Percentiles rank a stretch among this genome's conserved stretches.
Evolutionary conservation across 2,329 filamentous ascomycete species (phyloP).

Genomic region (Paecilomyces formosus): DNA sequence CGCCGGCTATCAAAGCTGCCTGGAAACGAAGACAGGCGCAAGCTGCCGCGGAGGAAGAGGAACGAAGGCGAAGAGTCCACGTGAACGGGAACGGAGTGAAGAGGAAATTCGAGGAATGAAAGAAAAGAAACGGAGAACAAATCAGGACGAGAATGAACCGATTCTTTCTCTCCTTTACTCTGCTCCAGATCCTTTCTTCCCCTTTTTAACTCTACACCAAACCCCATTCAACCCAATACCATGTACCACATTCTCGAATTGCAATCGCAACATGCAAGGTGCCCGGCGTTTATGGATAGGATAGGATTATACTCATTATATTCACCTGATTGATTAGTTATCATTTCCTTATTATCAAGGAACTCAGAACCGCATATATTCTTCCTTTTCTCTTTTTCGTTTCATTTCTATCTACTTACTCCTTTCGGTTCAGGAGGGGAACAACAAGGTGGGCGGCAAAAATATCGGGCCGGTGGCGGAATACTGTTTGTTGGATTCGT

Average conservation of each 20-base stretch:
- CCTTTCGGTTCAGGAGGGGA: neutral
- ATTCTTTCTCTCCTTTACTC: no score
- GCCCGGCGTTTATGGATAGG: neutral
- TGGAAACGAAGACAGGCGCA: conserved; percentile 63
- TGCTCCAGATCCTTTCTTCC: no score
- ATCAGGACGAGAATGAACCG: neutral
- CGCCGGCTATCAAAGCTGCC: conserved; percentile 63
- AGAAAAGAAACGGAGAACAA: no score
- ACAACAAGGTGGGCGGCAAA: neutral
- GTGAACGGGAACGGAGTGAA: conserved; percentile 29
- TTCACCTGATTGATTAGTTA: neutral
- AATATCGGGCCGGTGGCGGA: neutral
- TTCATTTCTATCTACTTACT: no score
- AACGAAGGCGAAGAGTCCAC: conserved; percentile 15
- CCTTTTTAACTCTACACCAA: neutral
- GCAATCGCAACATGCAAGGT: neutral
- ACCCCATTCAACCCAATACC: neutral
- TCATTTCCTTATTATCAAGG: neutral
- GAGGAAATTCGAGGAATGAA: conserved; percentile 35
- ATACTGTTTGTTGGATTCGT: neutral
- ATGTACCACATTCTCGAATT: neutral
- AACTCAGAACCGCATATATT: neutral
- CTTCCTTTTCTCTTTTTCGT: neutral
- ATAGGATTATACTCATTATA: neutral
- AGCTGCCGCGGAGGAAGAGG: conserved; percentile 14